phyloP scores from a whole-genome alignment of 2,329 filamentous ascomycete genomes.

The Westerdykella aurantiaca region DNA sequence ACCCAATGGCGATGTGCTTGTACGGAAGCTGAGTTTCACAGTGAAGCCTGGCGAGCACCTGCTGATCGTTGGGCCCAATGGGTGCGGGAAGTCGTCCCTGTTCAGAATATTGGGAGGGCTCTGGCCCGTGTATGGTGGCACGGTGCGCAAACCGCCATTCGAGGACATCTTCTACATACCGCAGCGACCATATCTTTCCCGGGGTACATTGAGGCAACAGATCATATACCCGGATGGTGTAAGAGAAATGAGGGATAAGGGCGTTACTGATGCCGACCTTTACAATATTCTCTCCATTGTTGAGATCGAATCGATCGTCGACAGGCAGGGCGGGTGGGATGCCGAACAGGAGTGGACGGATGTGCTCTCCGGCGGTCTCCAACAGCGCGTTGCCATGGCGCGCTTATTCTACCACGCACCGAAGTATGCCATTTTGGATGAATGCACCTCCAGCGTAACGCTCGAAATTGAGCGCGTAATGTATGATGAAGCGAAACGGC shows the following conservation, averaged over 20 bases:
- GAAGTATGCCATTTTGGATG: constrained; percentile 90
- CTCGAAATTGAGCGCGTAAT: constrained; percentile 90
- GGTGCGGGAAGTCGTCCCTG: constrained; percentile 91
- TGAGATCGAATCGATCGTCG: constrained; percentile 76
- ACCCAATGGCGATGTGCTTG: constrained; percentile 89
- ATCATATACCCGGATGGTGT: constrained; percentile 92
- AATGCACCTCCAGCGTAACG: constrained; percentile 94
- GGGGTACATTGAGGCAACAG: constrained; percentile 88
- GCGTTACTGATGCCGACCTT: constrained; percentile 76
- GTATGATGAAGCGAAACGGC: constrained; percentile 90
- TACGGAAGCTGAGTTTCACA: constrained; percentile 78
- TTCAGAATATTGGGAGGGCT: constrained; percentile 95
- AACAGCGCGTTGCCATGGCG: constrained; percentile 96
- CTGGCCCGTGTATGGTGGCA: constrained; percentile 96
- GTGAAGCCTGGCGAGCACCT: constrained; percentile 84
- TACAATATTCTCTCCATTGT: constrained; percentile 69
- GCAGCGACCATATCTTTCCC: constrained; percentile 86
- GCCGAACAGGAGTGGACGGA: constrained; percentile 96
- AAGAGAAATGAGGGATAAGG: constrained; percentile 78
- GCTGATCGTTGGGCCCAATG: constrained; percentile 92
- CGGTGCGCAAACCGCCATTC: constrained; percentile 83
- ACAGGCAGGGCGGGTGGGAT: constrained; percentile 79
- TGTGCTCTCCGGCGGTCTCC: constrained; percentile 82
- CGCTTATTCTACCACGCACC: constrained; percentile 89
- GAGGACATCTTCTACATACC: constrained; percentile 97